phyloP scores from a whole-genome alignment of 257 asterid genomes.

The Solanum gracilifrons region DNA sequence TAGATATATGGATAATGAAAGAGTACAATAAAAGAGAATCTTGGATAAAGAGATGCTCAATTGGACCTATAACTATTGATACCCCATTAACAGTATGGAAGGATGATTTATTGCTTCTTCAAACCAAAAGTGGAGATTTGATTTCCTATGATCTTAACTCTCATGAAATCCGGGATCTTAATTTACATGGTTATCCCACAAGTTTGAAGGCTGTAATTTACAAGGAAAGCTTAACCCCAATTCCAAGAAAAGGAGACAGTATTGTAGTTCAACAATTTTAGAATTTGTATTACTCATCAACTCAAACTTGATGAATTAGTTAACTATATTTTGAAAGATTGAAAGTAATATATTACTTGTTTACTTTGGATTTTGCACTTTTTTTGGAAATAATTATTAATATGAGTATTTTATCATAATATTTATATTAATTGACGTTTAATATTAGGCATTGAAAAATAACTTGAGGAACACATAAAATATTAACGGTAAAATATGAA shows the following conservation, averaged over 20 bases:
- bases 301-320: too few relatives aligned
- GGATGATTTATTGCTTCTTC: not conserved
- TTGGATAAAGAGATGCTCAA: not conserved
- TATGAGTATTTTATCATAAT: too few relatives aligned
- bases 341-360: not conserved
- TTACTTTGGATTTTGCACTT: too few relatives aligned
- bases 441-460: too few relatives aligned
- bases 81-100: not conserved
- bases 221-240: not conserved
- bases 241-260: not conserved
- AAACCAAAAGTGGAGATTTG: not conserved
- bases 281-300: not conserved
- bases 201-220: not conserved
- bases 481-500: too few relatives aligned
- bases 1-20: not conserved
- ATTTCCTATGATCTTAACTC: not conserved
- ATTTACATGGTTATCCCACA: not conserved
- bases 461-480: too few relatives aligned
- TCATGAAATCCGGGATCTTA: not conserved
- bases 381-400: too few relatives aligned
- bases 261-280: not conserved
- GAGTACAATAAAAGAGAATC: not conserved
- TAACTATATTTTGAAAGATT: not conserved
- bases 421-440: too few relatives aligned
- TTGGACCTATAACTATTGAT: not conserved